A percentile compares a stretch with the other conserved stretches of the same genome.
Conservation (phyloP, 2,329 filamentous ascomycete genomes). For the Paraphaeosphaeria minitans region DNA sequence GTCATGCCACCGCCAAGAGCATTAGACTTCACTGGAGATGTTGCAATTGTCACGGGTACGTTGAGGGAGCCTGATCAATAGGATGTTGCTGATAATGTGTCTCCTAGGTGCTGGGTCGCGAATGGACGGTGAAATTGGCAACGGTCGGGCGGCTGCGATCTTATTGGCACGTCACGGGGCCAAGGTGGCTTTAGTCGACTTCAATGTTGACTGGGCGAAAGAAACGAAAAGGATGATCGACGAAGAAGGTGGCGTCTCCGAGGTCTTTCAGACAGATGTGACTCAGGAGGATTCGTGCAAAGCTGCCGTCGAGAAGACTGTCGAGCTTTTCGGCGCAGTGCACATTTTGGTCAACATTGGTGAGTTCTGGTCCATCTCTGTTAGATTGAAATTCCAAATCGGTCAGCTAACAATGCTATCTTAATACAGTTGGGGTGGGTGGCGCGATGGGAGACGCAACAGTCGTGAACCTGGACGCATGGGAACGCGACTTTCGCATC, state of each 20-base stretch:
- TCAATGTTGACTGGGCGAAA: slow-evolving; percentile 73
- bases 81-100: not conserved
- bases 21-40: slow-evolving; percentile 19
- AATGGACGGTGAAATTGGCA: slow-evolving; percentile 64
- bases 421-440: slow-evolving; percentile 57
- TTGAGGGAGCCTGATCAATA: not conserved
- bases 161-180: slow-evolving; percentile 80
- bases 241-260: slow-evolving; percentile 65
- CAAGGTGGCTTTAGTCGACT: slow-evolving; percentile 70
- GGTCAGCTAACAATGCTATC: not conserved
- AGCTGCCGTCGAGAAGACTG: slow-evolving; percentile 66
- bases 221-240: slow-evolving; percentile 72
- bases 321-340: slow-evolving; percentile 66
- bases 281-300: slow-evolving; percentile 68
- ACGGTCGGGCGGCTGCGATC: slow-evolving; percentile 73
- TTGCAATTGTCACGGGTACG: slow-evolving; percentile 23
- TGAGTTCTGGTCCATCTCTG: not conserved
- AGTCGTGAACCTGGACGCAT: slow-evolving; percentile 59
- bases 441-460: slow-evolving; percentile 59
- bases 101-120: not conserved
- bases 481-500: slow-evolving; percentile 66
- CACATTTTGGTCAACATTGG: slow-evolving; percentile 74
- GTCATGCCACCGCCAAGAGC: slow-evolving; percentile 13
- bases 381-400: too few species aligned
- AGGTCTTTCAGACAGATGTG: slow-evolving; percentile 67